These are phyloP conservation scores for Spergularia azorica DNA, from an alignment of 179 eudicot genomes.

Conservation along the genomic window DNA sequence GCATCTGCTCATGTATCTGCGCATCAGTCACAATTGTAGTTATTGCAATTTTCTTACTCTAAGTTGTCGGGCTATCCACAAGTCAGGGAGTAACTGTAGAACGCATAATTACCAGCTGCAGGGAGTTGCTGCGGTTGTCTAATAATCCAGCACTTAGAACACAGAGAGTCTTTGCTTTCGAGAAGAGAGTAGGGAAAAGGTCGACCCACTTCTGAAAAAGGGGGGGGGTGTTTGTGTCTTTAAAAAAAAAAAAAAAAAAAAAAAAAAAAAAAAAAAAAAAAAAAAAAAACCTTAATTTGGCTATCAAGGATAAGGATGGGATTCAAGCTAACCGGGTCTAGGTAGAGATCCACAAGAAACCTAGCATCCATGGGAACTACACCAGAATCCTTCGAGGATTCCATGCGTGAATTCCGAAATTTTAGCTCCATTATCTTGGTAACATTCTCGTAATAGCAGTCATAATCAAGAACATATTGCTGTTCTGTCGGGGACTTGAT, in stretches of 20 bases:
- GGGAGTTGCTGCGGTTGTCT: slow-evolving; percentile 47
- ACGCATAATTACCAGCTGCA: slow-evolving; percentile 55
- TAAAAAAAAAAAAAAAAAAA: background rate
- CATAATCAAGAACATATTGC: slow-evolving; percentile 33
- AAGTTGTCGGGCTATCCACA: background rate
- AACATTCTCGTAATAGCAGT: slow-evolving; percentile 32
- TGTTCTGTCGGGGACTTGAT: slow-evolving; percentile 35
- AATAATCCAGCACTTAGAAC: slow-evolving; percentile 45
- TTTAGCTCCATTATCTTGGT: slow-evolving; percentile 17
- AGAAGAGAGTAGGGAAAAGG: slow-evolving; percentile 56
- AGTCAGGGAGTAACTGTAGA: background rate
- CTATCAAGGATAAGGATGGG: background rate
- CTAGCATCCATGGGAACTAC: slow-evolving; percentile 37
- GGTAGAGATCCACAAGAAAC: slow-evolving; percentile 37
- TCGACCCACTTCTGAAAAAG: slow-evolving; percentile 53
- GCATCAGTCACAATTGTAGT: slow-evolving; percentile 11
- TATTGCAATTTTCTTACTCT: background rate
- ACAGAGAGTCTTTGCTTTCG: slow-evolving; percentile 50
- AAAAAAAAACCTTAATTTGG: background rate
- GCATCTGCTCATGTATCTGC: slow-evolving; percentile 65
- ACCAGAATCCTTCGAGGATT: slow-evolving; percentile 46
- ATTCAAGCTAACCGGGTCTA: slow-evolving; percentile 37
- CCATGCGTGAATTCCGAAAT: slow-evolving; percentile 29
- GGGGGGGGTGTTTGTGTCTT: too few relatives aligned
- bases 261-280: background rate